Evolutionary conservation across 139 green algal genomes (phyloP), one percentile per base, ranked within the genome.

Genomic region (Chlamydomonas schloesseri): DNA sequence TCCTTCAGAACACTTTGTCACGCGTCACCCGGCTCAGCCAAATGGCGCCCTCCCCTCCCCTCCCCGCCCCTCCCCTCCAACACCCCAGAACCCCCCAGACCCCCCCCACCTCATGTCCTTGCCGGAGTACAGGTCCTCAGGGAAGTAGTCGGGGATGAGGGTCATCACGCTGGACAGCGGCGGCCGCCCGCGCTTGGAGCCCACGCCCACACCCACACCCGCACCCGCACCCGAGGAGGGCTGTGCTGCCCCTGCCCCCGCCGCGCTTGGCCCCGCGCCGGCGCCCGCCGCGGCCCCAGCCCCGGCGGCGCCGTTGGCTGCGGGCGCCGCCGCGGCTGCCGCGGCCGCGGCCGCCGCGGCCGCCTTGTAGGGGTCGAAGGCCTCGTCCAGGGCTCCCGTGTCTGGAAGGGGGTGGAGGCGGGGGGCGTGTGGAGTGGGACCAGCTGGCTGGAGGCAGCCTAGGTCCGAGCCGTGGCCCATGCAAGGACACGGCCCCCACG

Each of bases 41-140:
- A n/a, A n/a, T n/a, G n/a, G n/a, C n/a, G n/a, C n/a, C n/a, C n/a
- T n/a, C n/a, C n/a, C n/a, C n/a, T n/a, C n/a, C n/a, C n/a, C n/a
- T n/a, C n/a, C n/a, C n/a, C 55, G 20, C 55, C 55, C 20, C 8
- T 18, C 17, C 55, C 55, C 18, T 2, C 55, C 55, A 21, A 13
- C 55, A 11, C 17, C n/a, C n/a, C n/a, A n/a, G n/a, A n/a, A n/a
- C n/a, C n/a, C n/a, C n/a, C n/a, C n/a, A n/a, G n/a, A n/a, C n/a
- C 55, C 28, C 28, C 26, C 75, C 6, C 46, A 89, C 84, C 75
- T 53, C 74, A 75, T 80, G 5, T 89, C 84, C 31, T 70, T 89
- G 28, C 65, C 81, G 64, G 64, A 80, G 84, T 89, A 89, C 15
- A 86, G 80, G 33, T 90, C 86, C 46, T 90, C 86, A 1, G 86